Base-by-base conservation (phyloP, 2,329 filamentous ascomycete species). In the Pseudomassariella vexata region DNA sequence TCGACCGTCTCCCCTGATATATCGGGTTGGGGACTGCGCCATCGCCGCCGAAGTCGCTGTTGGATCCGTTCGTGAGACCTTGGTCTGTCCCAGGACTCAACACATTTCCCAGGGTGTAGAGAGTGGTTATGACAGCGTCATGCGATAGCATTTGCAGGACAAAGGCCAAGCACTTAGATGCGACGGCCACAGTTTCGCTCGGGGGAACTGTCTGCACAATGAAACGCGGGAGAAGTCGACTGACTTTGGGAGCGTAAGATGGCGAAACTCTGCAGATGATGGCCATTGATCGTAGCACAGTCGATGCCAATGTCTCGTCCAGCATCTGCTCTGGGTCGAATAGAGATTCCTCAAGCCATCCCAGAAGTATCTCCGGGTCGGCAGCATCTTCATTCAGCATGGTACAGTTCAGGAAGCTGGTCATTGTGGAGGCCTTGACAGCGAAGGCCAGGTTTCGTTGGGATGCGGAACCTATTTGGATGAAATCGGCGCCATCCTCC, bases 101-200 rank as follows among this genome's bases (percentile, higher is more conserved):
- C 4, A 95, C 83, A 53, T 98, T 98, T 14, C 92, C 92, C n/a
- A 98, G 70, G 1, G 88, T 92, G 60, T 98, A 98, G 8, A 98
- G 67, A 1, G 89, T 96, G 5, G 89, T 94, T 44, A 98, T 96
- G 21, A 95, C 76, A 21, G 88, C 82, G 63, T 98, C 92, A 47
- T 94, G 85, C 2, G 92, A 94, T 9, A 96, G 70, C 48, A 82
- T 71, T 45, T 81, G 82, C 34, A 98, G 66, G 12, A 94, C 79
- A 44, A 81, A 82, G 3, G 89, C 88, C 20, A 98, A 66, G 46
- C 84, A 92, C 43, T 79, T 78, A n/a, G 89, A 87, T 18, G 90
- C 90, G 20, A 90, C 72, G 2, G 70, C 70, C 25, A 92, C 80
- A 9, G 79, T 85, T 18, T 74, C 66, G 11, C 76, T 73, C 35